Percentiles rank a stretch among this genome's conserved stretches.
Evolutionary conservation across 177 flowering plant genomes (phyloP).

Genomic region (Vitis hybrid): DNA sequence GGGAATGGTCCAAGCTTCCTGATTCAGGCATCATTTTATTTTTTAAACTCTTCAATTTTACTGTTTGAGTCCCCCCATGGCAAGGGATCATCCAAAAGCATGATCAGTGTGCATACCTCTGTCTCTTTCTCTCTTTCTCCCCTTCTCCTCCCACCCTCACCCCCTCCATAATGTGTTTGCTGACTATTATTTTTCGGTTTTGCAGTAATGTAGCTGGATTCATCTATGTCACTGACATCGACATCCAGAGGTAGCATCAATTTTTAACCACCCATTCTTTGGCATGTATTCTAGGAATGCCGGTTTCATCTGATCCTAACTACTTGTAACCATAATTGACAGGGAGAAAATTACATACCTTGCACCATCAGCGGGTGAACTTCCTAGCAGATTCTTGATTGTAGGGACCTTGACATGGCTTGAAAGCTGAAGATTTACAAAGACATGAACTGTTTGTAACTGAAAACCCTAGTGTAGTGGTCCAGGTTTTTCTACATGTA

Average conservation of each 20-base stretch:
- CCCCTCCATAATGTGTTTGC: neutral
- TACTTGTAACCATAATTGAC: constrained; percentile 7
- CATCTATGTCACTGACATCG: constrained; percentile 76
- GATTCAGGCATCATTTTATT: no score
- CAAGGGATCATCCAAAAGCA: no score
- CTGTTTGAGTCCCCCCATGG: no score
- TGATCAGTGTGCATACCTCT: no score
- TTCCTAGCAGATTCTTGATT: constrained; percentile 77
- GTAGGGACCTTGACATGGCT: constrained; percentile 76
- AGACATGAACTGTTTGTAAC: neutral
- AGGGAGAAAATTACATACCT: constrained; percentile 86
- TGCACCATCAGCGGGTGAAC: constrained; percentile 85
- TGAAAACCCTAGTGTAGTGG: neutral
- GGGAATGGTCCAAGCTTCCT: no score
- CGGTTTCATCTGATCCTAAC: neutral
- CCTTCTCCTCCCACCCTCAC: neutral
- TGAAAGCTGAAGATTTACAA: constrained; percentile 41
- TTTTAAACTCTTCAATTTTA: no score
- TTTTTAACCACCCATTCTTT: neutral
- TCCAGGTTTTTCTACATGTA: no score
- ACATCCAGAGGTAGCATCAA: constrained; percentile 63
- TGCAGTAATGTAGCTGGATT: constrained; percentile 94
- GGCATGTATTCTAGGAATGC: neutral
- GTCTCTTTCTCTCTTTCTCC: no score
- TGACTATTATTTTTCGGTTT: constrained; percentile 2